Evolutionary conservation across 2,329 filamentous ascomycete species (phyloP), one percentile per base, ranked within the genome.

Genomic region (Alternaria metachromatica): DNA sequence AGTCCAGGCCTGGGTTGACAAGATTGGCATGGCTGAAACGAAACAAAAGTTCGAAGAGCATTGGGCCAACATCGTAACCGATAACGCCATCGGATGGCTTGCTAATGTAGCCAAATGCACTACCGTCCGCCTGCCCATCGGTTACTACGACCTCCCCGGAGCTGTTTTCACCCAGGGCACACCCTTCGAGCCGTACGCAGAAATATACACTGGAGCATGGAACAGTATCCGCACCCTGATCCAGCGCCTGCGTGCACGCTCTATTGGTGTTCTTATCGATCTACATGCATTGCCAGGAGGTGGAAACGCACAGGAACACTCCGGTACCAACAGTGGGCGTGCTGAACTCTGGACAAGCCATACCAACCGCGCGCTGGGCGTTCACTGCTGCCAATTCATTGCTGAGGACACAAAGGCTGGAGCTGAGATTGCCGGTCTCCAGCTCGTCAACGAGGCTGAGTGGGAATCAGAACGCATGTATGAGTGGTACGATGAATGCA

Each of bases 231-330:
- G 83, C 48, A 73, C 76, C 9, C 74, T 88, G 1, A 80, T 87
- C 9, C 66, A 72, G 5, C 80, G 84, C 23, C 83, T 85, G 37
- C 78, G 81, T 28, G 64, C 72, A 15, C 77, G 81, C 46, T 86
- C 85, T 2, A 86, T 89, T 50, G 86, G 86, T 4, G 82, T 87
- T 3, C 72, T 89, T n/a, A 73, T 89, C 44, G 87, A 89, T 70
- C 73, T 89, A 7, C 87, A 89, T 70, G 86, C 84, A 28, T 78
- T 88, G 10, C 87, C 87, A 8, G 87, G 87, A 13, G 87, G 87
- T 12, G 87, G 85, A 7, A 89, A 89, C 69, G 71, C 73, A 3
- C 82, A 86, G 45, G 84, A 84, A 10, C 87, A 89, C 73, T 87
- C 85, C 6, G 87, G 87, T 5, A 88, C 85, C 8, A 83, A 84